Conservation (phyloP, 1,284 basidiomycete species). For the Tetrapyrgos nigripes region DNA sequence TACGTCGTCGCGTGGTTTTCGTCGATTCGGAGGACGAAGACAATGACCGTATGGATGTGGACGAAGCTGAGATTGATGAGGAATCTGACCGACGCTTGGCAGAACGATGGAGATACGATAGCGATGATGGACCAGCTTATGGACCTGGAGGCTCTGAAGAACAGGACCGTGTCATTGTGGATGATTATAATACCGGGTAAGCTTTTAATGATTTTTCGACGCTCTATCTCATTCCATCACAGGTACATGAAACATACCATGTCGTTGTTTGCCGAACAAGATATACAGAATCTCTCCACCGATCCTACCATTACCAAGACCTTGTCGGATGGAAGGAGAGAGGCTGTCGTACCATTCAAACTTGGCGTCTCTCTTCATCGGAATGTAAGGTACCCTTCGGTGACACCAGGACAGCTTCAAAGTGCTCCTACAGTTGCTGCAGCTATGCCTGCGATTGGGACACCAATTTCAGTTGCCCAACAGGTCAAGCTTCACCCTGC, state of each 20-base stretch:
- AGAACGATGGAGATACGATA: conserved; percentile 76
- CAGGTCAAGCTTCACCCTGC: conserved; percentile 4
- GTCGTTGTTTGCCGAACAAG: conserved; percentile 55
- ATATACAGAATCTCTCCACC: conserved; percentile 48
- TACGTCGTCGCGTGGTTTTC: conserved; percentile 8
- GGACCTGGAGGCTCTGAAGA: conserved; percentile 71
- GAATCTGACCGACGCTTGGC: conserved; percentile 50
- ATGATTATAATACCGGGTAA: conserved; percentile 72
- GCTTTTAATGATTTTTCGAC: conserved; percentile 23
- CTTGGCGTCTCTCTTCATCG: conserved; percentile 42
- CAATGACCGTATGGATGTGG: conserved; percentile 38
- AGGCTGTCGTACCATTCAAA: conserved; percentile 42
- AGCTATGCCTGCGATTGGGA: conserved; percentile 3
- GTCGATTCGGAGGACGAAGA: conserved; percentile 33
- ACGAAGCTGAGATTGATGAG: conserved; percentile 44
- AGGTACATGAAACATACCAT: conserved; percentile 67
- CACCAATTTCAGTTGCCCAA: conserved; percentile 4
- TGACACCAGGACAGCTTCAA: background rate
- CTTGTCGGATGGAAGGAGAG: conserved; percentile 45
- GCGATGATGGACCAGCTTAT: conserved; percentile 62
- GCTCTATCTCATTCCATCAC: conserved; percentile 13
- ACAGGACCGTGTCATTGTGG: conserved; percentile 69
- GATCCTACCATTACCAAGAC: conserved; percentile 50
- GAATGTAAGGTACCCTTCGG: background rate
- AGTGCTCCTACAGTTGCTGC: conserved; percentile 9